These are phyloP conservation scores for Penicillium sp. DNA, from an alignment of 2,329 filamentous ascomycete genomes.

Conservation along the genomic window DNA sequence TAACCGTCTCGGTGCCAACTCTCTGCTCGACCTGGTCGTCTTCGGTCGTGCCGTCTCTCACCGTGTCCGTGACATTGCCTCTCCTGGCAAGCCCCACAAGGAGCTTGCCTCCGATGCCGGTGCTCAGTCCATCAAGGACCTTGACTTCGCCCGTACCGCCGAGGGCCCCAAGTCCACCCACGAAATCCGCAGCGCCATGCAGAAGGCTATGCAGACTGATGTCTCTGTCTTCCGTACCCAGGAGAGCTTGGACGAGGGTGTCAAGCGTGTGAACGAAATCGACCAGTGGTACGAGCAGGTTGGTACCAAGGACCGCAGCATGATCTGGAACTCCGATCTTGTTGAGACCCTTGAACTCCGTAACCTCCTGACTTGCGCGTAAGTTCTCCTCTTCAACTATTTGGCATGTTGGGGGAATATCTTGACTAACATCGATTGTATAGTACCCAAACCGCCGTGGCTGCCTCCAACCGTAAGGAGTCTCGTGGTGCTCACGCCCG, in stretches of 20 bases:
- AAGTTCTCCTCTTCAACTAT: conserved; percentile 43
- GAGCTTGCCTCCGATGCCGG: conserved; percentile 79
- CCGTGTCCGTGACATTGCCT: conserved; percentile 92
- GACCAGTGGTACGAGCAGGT: conserved; percentile 75
- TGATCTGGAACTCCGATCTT: conserved; percentile 99
- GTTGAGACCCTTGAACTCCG: conserved; percentile 93
- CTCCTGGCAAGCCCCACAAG: conserved; percentile 72
- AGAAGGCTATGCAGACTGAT: conserved; percentile 97
- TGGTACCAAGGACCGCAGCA: conserved; percentile 95
- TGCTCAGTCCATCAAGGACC: conserved; percentile 75
- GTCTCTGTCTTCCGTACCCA: conserved; percentile 96
- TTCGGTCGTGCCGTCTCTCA: conserved; percentile 97
- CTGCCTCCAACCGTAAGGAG: conserved; percentile 92
- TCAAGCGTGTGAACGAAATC: conserved; percentile 77
- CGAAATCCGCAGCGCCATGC: conserved; percentile 86
- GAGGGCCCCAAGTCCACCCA: conserved; percentile 80
- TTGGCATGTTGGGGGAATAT: background rate
- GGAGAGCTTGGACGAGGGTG: conserved; percentile 88
- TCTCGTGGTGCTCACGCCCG: conserved; percentile 94
- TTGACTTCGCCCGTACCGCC: conserved; percentile 79
- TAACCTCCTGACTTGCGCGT: conserved; percentile 95
- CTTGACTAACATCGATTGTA: conserved; percentile 6
- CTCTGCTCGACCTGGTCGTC: conserved; percentile 91
- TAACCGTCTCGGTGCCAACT: conserved; percentile 97
- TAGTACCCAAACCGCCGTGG: conserved; percentile 81